Evolutionary conservation across 805 yeast species (phyloP).

Genomic region (Torulaspora franciscae): DNA sequence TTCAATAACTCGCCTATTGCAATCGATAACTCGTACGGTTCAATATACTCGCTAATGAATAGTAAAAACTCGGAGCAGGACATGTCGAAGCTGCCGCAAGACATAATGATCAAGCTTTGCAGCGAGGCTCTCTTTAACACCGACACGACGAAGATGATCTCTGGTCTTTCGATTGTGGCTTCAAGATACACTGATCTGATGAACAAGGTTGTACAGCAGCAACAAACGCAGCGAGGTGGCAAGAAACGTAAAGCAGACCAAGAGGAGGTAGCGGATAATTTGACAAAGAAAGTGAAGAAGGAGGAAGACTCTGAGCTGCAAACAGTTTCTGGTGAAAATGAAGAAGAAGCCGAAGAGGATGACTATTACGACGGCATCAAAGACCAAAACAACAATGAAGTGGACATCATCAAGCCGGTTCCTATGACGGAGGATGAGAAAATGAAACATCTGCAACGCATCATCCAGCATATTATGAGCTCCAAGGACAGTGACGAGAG

Average conservation of each 20-base stretch:
- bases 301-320: conserved; percentile 19
- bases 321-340: conserved; percentile 31
- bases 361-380: conserved; percentile 32
- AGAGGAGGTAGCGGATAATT: conserved; percentile 16
- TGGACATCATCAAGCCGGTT: conserved; percentile 39
- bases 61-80: conserved; percentile 66
- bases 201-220: conserved; percentile 23
- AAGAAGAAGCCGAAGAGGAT: conserved; percentile 31
- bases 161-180: conserved; percentile 64
- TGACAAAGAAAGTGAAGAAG: conserved; percentile 13
- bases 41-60: conserved; percentile 60
- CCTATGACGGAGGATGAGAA: conserved; percentile 50
- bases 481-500: conserved; percentile 20
- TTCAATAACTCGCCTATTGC: conserved; percentile 37
- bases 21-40: conserved; percentile 47
- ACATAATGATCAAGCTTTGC: conserved; percentile 60
- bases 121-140: conserved; percentile 58
- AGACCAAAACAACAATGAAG: conserved; percentile 10
- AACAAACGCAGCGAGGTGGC: conserved; percentile 4
- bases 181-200: conserved; percentile 55
- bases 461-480: conserved; percentile 39
- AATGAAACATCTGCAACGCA: conserved; percentile 50
- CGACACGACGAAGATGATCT: conserved; percentile 48
- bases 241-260: conserved; percentile 13
- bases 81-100: conserved; percentile 60